Conservation (phyloP, 192 early-diverging fungal species). For the Podila verticillata region DNA sequence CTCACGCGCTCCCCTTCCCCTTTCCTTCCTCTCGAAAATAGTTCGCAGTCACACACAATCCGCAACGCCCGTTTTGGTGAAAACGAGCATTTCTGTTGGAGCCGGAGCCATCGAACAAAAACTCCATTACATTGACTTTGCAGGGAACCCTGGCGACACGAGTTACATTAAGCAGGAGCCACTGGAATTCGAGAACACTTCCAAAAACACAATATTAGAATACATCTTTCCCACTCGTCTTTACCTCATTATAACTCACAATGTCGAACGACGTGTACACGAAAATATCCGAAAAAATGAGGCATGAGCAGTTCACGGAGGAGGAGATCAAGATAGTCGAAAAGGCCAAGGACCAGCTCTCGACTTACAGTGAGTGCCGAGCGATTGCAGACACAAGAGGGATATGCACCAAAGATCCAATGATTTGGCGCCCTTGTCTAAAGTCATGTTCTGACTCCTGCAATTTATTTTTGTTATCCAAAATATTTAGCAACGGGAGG, state of each 20-base stretch:
- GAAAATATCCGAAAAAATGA: conserved; percentile 44
- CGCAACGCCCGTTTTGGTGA: no score
- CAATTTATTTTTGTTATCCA: background rate
- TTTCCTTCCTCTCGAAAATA: no score
- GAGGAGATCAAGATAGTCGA: conserved; percentile 49
- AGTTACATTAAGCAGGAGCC: no score
- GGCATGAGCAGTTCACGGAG: conserved; percentile 41
- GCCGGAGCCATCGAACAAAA: no score
- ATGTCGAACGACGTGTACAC: conserved; percentile 31
- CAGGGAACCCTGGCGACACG: no score
- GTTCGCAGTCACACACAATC: no score
- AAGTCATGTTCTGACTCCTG: background rate
- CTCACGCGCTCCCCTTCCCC: no score
- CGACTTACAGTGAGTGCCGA: conserved; percentile 20
- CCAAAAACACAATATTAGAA: no score
- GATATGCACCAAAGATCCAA: background rate
- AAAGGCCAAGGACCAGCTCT: conserved; percentile 42
- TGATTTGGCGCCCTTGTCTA: no score
- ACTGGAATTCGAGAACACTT: no score
- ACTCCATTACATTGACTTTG: no score
- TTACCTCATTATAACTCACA: background rate
- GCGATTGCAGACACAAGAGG: background rate
- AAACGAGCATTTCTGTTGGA: no score
- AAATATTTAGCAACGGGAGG: conserved; percentile 23
- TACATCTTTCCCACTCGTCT: background rate